Evolutionary conservation across 129 eudicot genomes (phyloP), one percentile per base, ranked within the genome.

Genomic region (Artemisia argyi): DNA sequence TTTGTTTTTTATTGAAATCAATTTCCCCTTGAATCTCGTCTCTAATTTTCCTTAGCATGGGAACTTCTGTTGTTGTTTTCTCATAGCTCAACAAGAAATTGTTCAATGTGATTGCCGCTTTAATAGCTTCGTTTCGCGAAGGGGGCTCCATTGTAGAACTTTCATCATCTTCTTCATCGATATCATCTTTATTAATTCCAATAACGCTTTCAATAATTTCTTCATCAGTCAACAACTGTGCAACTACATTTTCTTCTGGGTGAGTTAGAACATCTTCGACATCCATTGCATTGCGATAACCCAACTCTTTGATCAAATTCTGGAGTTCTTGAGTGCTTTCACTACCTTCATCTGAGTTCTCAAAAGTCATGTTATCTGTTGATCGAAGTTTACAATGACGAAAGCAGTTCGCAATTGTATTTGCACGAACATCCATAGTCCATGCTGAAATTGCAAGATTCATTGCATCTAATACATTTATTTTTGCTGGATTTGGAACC

Each of bases 1-100:
- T 76, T 76, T 76, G 69, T 68, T 58, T 68, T 76, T 76, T 76
- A 42, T 76, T 76, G 69, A 76, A 76, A 76, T 76, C 80, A 68
- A 76, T 76, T 76, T 57, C 75, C 52, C 61, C 75, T 76, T 78
- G 72, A 76, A 68, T 76, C 69, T 60, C 62, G 66, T 75, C 79
- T 75, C 59, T 75, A 66, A 75, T 75, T 75, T 75, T 66, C 68
- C 4, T 32, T 32, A 3, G 4, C 39, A 3, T 32, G 4, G 39
- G 71, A 66, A 47, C 71, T 66, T 66, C 56, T 19, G 57, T 44
- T 68, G 71, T 66, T 64, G 69, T 61, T 70, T 56, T 53, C 65
- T 60, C 59, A 70, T 78, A 66, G 50, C 68, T 54, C 39, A 64
- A 64, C 61, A 50, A 78, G 75, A 78, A 72, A 78, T 51, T 61